A percentile compares a stretch with the other conserved stretches of the same genome.
Conservation (phyloP, 306 rosid species). For the Trichosanthes truncata region DNA sequence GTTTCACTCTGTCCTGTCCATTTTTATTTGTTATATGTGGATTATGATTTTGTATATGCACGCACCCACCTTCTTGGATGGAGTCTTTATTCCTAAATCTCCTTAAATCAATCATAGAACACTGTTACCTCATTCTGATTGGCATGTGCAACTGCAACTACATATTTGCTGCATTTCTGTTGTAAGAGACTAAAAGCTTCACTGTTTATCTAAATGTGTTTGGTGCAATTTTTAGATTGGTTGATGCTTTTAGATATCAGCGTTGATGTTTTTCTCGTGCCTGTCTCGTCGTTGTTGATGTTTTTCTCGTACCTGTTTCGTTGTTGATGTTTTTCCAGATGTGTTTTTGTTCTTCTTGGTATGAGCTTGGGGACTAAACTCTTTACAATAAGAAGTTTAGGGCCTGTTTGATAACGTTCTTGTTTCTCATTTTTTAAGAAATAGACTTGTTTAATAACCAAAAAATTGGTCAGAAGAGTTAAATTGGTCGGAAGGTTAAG, state of each 20-base stretch:
- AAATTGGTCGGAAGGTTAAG: no score
- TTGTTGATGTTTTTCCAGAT: background rate
- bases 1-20: background rate
- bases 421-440: no score
- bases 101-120: background rate
- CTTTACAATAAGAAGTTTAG: no score
- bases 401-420: no score
- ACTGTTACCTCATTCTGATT: background rate
- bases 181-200: background rate
- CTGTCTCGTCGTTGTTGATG: background rate
- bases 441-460: no score
- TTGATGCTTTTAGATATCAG: background rate
- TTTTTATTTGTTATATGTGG: background rate
- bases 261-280: background rate
- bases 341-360: no score
- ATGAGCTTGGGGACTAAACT: no score
- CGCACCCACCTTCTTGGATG: background rate
- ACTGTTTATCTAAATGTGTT: background rate
- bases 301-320: background rate
- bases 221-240: background rate
- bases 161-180: background rate
- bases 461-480: no score
- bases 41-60: background rate
- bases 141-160: background rate
- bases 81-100: background rate